A percentile compares a stretch with the other conserved stretches of the same genome.
phyloP scores from a whole-genome alignment of 345 rosid species.

The Clarkia xantiana region DNA sequence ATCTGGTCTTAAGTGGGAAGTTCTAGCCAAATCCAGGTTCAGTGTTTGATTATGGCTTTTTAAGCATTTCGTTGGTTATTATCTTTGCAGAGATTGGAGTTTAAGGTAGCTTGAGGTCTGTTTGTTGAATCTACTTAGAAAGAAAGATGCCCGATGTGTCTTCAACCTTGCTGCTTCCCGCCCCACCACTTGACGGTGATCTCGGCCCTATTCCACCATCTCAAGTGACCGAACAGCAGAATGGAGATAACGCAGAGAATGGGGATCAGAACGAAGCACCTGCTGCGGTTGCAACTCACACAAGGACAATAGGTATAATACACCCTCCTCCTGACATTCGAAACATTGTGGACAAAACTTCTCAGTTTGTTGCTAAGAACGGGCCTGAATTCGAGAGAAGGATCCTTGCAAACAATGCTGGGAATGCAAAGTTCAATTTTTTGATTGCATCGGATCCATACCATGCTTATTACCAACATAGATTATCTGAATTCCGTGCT shows the following conservation, averaged over 20 bases:
- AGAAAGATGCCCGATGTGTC: conserved; percentile 31
- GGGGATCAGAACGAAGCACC: conserved; percentile 13
- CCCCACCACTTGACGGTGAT: conserved; percentile 56
- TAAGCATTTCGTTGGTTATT: too few relatives aligned
- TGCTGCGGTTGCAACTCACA: conserved; percentile 55
- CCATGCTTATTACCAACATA: conserved; percentile 67
- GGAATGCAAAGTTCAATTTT: conserved; percentile 61
- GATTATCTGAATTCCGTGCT: conserved; percentile 49
- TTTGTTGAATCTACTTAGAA: too few relatives aligned
- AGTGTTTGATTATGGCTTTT: too few relatives aligned
- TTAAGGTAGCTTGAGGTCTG: too few relatives aligned
- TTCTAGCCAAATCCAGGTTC: too few relatives aligned
- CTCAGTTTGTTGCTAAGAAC: conserved; percentile 57
- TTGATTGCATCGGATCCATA: conserved; percentile 54
- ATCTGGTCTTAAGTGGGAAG: too few relatives aligned
- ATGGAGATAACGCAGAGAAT: conserved; percentile 29
- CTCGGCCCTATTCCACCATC: conserved; percentile 46
- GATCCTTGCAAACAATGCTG: conserved; percentile 52
- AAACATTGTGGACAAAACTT: conserved; percentile 69
- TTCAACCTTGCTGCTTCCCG: conserved; percentile 63
- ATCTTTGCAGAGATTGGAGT: too few relatives aligned
- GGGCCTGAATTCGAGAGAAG: conserved; percentile 74
- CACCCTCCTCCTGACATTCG: conserved; percentile 81
- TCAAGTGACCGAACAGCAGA: conserved; percentile 35
- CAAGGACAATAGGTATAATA: conserved; percentile 68